phyloP scores from a whole-genome alignment of 2,329 filamentous ascomycete species.

The Bipolaris bicolor region DNA sequence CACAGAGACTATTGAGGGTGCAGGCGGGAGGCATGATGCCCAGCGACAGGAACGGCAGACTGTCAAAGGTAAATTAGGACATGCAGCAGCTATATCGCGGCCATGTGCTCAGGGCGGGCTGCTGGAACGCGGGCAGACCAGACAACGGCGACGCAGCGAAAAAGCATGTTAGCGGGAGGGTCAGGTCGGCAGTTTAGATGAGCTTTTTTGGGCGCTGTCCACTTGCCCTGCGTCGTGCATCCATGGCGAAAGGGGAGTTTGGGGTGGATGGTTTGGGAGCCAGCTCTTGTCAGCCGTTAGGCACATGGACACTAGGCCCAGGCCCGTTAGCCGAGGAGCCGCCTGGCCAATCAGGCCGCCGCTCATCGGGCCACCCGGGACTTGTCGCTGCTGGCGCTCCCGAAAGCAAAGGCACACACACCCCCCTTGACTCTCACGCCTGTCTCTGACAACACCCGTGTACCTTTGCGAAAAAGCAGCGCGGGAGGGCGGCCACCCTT shows the following conservation, averaged over 20 bases:
- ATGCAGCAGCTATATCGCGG: conserved; percentile 13
- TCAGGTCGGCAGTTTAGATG: no score
- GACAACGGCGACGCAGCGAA: conserved; percentile 3
- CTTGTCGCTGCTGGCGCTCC: not conserved
- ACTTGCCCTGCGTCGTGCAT: no score
- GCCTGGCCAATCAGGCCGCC: conserved; percentile 19
- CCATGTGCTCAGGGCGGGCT: not conserved
- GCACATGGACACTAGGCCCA: not conserved
- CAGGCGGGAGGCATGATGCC: conserved; percentile 26
- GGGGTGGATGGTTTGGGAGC: not conserved
- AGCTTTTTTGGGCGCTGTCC: no score
- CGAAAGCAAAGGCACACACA: not conserved
- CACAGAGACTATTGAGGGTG: conserved; percentile 13
- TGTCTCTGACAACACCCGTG: conserved; percentile 22
- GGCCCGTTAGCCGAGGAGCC: conserved; percentile 8
- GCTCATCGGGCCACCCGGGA: conserved; percentile 5
- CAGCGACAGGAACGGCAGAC: conserved; percentile 35
- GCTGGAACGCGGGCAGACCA: conserved; percentile 2
- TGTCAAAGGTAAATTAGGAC: conserved; percentile 19
- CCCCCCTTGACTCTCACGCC: conserved; percentile 21
- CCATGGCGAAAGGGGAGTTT: conserved; percentile 8
- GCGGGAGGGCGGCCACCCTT: conserved; percentile 24
- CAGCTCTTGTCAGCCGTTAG: conserved; percentile 6
- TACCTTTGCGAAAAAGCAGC: conserved; percentile 18
- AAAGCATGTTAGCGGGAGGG: not conserved